A percentile compares a stretch with the other conserved stretches of the same genome.
phyloP scores from a whole-genome alignment of 257 asterid species.

The Phtheirospermum japonicum region DNA sequence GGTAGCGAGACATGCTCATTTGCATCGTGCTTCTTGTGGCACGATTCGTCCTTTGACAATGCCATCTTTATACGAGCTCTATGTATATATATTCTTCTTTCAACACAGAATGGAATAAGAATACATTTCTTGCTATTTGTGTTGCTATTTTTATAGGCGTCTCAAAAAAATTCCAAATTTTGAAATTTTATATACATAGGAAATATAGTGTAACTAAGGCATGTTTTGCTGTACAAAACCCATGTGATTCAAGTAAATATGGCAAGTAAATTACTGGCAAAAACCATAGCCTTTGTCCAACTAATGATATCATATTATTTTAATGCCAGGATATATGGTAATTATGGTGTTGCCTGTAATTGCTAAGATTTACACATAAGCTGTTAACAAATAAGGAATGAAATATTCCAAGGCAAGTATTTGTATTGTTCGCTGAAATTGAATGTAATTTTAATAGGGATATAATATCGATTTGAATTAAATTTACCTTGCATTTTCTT shows the following conservation, averaged over 20 bases:
- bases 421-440: neutral
- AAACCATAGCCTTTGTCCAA: too few species aligned
- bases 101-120: neutral
- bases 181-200: too few species aligned
- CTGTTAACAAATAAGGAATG: neutral
- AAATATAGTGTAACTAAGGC: too few species aligned
- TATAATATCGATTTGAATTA: neutral
- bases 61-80: neutral
- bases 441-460: neutral
- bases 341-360: neutral
- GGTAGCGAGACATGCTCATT: constrained; percentile 22
- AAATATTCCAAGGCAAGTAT: neutral
- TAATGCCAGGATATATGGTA: neutral
- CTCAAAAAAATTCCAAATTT: too few species aligned
- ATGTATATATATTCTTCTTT: neutral
- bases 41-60: constrained; percentile 2
- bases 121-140: neutral
- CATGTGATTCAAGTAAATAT: too few species aligned
- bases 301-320: too few species aligned
- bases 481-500: too few species aligned
- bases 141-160: neutral
- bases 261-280: too few species aligned
- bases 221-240: too few species aligned
- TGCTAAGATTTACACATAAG: constrained; percentile 16
- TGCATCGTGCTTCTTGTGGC: neutral